A percentile compares a stretch with the other conserved stretches of the same genome.
Evolutionary conservation across 441 rosid species (phyloP).

Genomic region (Manihot esculenta): DNA sequence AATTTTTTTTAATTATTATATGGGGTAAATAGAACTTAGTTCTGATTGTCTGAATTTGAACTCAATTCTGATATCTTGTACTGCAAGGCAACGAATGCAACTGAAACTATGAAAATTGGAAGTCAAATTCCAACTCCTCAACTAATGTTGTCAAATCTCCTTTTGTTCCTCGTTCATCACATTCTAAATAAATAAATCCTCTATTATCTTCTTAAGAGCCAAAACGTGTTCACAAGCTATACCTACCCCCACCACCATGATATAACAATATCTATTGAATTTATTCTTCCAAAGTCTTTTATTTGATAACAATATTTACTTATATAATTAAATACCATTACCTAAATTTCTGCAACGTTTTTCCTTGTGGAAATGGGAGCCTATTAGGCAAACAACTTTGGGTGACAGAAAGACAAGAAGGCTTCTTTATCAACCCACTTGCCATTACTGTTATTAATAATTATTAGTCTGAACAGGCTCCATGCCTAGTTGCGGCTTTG

Average conservation of each 20-base stretch:
- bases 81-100: not conserved
- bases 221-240: not conserved
- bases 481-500: not conserved
- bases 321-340: not conserved
- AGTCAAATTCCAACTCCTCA: not conserved
- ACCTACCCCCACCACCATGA: not conserved
- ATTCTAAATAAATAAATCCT: not conserved
- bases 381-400: not conserved
- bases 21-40: no score
- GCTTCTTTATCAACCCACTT: conserved; percentile 10
- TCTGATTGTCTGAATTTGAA: no score
- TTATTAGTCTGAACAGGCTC: not conserved
- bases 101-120: not conserved
- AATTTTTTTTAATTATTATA: no score
- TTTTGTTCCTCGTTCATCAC: not conserved
- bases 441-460: not conserved
- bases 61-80: no score
- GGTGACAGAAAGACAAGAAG: conserved; percentile 1
- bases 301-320: no score
- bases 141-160: not conserved
- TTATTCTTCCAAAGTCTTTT: not conserved
- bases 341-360: not conserved
- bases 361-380: conserved; percentile 5
- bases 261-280: not conserved
- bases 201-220: not conserved